Base-by-base conservation (phyloP, 2,329 filamentous ascomycete genomes). In the Monosporascus sp. region DNA sequence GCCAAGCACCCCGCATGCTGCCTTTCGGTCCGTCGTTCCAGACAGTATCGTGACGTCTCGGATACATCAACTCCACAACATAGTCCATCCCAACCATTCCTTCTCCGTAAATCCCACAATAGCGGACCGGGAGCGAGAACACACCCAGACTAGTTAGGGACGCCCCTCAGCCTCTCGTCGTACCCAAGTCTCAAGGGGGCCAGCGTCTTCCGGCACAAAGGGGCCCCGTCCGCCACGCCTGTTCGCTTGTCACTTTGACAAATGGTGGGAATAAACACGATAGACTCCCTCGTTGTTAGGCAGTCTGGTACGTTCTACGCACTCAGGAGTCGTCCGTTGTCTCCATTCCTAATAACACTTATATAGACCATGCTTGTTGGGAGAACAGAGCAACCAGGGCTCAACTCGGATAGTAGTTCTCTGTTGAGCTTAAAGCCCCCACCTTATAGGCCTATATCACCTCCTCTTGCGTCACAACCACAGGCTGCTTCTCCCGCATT, bases 21-120 rank as follows among this genome's bases (percentile, higher is more conserved):
- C 38, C 39, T 46, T 39, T 39, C 38, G n/a, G 51, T 48, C 37
- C 38, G 53, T 57, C 20, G 62, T 71, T 56, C 63, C 67, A 37
- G 57, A 53, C 38, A 68, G 69, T 41, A 69, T 67, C 44, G 67
- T 73, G 11, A 62, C 63, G 15, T 67, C 67, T 17, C 70, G 66
- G 47, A 58, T 69, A 53, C 60, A 57, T 35, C 63, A 65, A 52
- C 60, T 74, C 46, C 60, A 68, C 52, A 55, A 53, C 31, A 55
- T 67, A 54, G 56, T 60, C 49, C 59, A 60, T 51, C 53, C 57
- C 25, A 41, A 54, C 41, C 56, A 61, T 31, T 51, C 47, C 35
- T 51, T 55, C 3, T 48, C 58, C 37, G 52, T 60, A 38, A 51
- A 60, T 18, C n/a, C 55, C 45, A 49, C 56, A 47, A 50, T 61